Evolutionary conservation across 1,139 yeast genomes (phyloP).

Genomic region (Yamadazyma triangularis): DNA sequence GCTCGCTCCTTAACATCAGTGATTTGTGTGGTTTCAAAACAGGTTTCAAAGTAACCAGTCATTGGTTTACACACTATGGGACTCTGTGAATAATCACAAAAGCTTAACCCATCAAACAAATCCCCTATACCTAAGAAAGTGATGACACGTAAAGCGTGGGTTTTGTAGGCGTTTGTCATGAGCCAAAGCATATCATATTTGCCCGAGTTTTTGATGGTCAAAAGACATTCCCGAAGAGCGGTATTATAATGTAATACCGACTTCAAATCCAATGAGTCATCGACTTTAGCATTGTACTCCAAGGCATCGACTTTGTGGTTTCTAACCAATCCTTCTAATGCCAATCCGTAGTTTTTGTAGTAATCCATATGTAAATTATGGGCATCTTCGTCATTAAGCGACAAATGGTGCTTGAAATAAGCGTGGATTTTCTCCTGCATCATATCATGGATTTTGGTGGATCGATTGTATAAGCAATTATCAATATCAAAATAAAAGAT

Average conservation of each 20-base stretch:
- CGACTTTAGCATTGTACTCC: conserved; percentile 83
- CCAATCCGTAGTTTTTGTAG: conserved; percentile 85
- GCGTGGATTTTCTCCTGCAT: conserved; percentile 85
- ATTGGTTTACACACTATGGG: conserved; percentile 89
- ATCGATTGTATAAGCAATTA: conserved; percentile 76
- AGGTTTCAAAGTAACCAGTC: conserved; percentile 46
- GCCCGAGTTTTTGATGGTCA: conserved; percentile 35
- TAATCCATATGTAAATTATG: conserved; percentile 64
- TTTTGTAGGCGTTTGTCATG: conserved; percentile 90
- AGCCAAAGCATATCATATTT: conserved; percentile 60
- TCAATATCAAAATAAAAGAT: conserved; percentile 91
- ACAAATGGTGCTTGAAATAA: conserved; percentile 64
- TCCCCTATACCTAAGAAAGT: conserved; percentile 82
- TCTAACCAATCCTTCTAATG: conserved; percentile 81
- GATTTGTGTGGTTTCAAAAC: conserved; percentile 48
- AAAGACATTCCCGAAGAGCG: conserved; percentile 47
- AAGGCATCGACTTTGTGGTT: conserved; percentile 81
- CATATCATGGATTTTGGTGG: conserved; percentile 73
- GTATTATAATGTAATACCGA: conserved; percentile 61
- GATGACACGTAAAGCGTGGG: conserved; percentile 77
- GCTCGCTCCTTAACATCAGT: conserved; percentile 46
- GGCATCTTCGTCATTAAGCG: conserved; percentile 73
- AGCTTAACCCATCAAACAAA: conserved; percentile 88
- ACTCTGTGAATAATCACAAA: conserved; percentile 68
- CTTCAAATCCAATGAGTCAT: conserved; percentile 86